phyloP scores from a whole-genome alignment of 495 filamentous ascomycete species.

The Talaromyces stipitatus region DNA sequence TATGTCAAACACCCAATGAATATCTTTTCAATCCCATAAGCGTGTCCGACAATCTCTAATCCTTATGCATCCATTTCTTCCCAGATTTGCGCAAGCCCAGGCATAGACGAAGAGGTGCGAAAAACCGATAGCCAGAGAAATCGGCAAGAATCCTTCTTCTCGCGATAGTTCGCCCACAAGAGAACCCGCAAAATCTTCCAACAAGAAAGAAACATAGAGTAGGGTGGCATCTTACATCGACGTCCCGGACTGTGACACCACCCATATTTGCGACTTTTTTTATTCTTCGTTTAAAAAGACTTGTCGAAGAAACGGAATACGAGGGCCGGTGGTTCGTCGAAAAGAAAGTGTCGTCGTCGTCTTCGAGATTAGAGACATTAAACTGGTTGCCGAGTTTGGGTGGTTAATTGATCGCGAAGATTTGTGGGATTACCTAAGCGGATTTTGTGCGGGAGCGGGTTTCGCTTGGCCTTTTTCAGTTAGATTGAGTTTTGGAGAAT shows the following conservation, averaged over 20 bases:
- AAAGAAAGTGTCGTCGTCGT: not conserved
- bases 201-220: not conserved
- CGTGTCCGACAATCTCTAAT: not conserved
- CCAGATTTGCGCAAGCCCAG: not conserved
- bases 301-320: conserved; percentile 10
- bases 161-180: not conserved
- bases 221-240: conserved; percentile 62
- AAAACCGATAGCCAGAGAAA: not conserved
- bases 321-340: not conserved
- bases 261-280: conserved; percentile 64
- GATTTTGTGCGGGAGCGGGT: conserved; percentile 9
- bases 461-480: conserved; percentile 7
- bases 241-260: conserved; percentile 82
- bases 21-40: not conserved
- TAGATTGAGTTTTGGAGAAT: not conserved
- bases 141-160: not conserved
- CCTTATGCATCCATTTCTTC: not conserved
- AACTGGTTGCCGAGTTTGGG: conserved; percentile 3
- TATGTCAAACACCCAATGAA: not conserved
- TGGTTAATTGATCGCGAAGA: conserved; percentile 5
- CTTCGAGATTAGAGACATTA: not conserved
- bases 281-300: conserved; percentile 14
- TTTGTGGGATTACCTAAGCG: conserved; percentile 7
- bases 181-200: not conserved
- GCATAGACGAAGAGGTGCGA: not conserved